Evolutionary conservation across 148 eudicot genomes (phyloP), one percentile per base, ranked within the genome.

Genomic region (Silene latifolia): DNA sequence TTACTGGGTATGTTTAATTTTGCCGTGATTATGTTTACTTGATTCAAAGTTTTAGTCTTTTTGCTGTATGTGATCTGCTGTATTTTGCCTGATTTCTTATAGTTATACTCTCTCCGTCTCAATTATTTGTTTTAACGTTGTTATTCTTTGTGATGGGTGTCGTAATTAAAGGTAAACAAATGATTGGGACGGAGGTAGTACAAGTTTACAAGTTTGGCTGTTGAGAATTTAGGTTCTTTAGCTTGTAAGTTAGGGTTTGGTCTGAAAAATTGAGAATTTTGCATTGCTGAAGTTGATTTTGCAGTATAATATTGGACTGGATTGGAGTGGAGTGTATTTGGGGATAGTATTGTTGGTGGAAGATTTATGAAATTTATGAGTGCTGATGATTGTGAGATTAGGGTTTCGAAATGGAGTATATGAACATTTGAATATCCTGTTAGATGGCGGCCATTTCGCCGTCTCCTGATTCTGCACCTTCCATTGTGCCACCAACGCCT

Each of bases 391-490:
- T 63, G 76, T 47, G 15, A 66, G n/a, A 27, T 39, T 32, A 23
- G 70, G 12, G 9, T 23, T 42, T 29, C 27, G 47, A 51, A 71
- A 72, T 71, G 63, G 42, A 69, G 57, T 72, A 5, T 58, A 19
- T 74, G 73, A 72, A 67, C 27, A 53, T 53, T 29, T 32, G 80
- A 42, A 21, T 58, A 25, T 57, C 63, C 51, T 63, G 68, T 82
- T 77, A 72, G 76, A 85, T 85, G 90, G 84, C 88, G 14, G 64
- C 72, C 12, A 21, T 58, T 23, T 76, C 84, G 51, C 85, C 85
- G 53, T 78, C 90, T 79, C 86, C 92, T 23, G 71, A 57, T 77
- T 72, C 85, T 48, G 24, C 83, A 35, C 83, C 89, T 64, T 56
- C 85, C 4, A 73, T 60, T 47, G 77, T 62, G 25, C 74, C 91